Conservation (phyloP, 176 grass and related monocot species). For the Phoenix roebelenii region DNA sequence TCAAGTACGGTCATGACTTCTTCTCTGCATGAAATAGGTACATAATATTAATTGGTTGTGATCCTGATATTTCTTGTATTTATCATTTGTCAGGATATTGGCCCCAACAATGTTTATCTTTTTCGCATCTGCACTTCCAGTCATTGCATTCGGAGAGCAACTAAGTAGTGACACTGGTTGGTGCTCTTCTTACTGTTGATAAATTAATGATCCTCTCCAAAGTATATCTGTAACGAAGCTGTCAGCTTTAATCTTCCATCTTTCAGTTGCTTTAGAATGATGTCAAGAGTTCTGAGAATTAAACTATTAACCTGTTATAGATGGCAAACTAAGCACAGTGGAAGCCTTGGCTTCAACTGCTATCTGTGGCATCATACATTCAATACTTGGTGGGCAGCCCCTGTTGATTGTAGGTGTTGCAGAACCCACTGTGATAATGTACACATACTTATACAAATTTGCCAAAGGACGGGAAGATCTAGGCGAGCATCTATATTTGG, state of each 20-base stretch:
- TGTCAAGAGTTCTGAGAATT: neutral
- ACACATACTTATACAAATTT: slow-evolving; percentile 79
- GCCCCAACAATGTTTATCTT: slow-evolving; percentile 92
- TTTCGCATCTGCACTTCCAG: slow-evolving; percentile 89
- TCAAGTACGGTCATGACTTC: slow-evolving; percentile 29
- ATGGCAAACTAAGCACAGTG: slow-evolving; percentile 64
- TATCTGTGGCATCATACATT: slow-evolving; percentile 80
- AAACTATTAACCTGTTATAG: slow-evolving; percentile 21
- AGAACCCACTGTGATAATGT: slow-evolving; percentile 95
- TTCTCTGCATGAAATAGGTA: no score
- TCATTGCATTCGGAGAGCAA: slow-evolving; percentile 81
- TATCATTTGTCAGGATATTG: slow-evolving; percentile 45
- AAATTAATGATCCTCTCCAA: neutral
- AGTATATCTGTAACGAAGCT: no score
- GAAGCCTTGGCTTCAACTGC: slow-evolving; percentile 86
- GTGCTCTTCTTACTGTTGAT: neutral
- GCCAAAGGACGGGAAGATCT: slow-evolving; percentile 45
- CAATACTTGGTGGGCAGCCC: slow-evolving; percentile 80
- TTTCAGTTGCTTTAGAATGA: slow-evolving; percentile 3
- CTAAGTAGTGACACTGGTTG: slow-evolving; percentile 62
- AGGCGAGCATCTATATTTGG: slow-evolving; percentile 59
- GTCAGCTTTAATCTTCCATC: neutral
- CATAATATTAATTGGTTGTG: neutral
- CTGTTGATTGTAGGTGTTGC: slow-evolving; percentile 86
- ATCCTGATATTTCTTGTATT: neutral